phyloP scores from a whole-genome alignment of 345 rosid genomes.

The Conringia planisiliqua region DNA sequence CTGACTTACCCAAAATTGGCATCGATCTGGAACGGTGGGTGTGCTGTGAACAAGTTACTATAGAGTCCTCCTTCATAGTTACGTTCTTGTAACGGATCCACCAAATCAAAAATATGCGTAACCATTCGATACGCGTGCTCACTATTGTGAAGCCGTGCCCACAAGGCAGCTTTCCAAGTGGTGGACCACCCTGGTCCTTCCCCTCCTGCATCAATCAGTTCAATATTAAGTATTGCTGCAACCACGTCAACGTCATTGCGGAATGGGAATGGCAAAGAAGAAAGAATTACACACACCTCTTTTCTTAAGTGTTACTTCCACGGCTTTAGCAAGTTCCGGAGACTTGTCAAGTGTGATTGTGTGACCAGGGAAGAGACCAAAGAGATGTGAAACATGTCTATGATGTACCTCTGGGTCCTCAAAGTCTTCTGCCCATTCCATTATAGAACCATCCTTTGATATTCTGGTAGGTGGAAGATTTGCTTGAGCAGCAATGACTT shows the following conservation, averaged over 20 bases:
- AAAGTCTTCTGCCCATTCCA: constrained; percentile 96
- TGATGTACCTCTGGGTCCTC: constrained; percentile 78
- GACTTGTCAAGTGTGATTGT: constrained; percentile 58
- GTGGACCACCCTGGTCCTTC: constrained; percentile 98
- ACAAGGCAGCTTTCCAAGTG: constrained; percentile 78
- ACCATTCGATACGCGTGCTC: constrained; percentile 74
- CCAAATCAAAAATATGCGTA: constrained; percentile 64
- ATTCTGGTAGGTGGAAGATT: constrained; percentile 70
- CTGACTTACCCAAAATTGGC: constrained; percentile 88
- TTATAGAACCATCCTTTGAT: constrained; percentile 78
- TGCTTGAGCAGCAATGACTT: constrained; percentile 54
- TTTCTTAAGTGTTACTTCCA: constrained; percentile 57
- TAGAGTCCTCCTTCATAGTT: constrained; percentile 77
- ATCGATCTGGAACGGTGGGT: constrained; percentile 98
- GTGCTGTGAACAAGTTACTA: constrained; percentile 85
- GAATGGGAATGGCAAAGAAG: neutral
- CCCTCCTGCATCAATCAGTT: constrained; percentile 54
- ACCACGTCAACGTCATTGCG: neutral
- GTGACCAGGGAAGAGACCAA: constrained; percentile 93
- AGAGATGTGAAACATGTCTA: constrained; percentile 87
- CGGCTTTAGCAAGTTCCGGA: constrained; percentile 82
- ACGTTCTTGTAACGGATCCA: constrained; percentile 67
- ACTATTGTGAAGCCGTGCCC: constrained; percentile 80
- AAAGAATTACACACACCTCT: constrained; percentile 52
- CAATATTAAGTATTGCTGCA: neutral